Conservation (phyloP, 202 grass and related monocot genomes). For the Miscanthus sacchariflorus region DNA sequence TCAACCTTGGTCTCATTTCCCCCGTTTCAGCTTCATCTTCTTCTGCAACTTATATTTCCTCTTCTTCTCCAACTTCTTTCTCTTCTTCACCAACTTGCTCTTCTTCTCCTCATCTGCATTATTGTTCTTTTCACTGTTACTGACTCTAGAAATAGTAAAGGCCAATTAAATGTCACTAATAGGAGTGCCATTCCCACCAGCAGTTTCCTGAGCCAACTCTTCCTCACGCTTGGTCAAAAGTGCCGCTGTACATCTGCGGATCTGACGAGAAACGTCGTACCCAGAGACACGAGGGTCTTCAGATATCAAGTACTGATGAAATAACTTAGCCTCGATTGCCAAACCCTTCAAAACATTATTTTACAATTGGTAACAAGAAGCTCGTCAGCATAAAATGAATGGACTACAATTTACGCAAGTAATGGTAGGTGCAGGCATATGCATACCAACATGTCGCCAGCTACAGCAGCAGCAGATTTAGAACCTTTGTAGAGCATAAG, state of each 20-base stretch:
- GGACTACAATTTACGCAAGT: no score
- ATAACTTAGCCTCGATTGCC: no score
- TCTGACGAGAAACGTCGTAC: no score
- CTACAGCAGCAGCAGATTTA: neutral
- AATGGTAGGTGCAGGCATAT: neutral
- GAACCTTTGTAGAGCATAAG: neutral
- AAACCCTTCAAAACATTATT: no score
- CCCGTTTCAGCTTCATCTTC: neutral
- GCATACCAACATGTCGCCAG: neutral
- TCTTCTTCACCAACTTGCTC: neutral
- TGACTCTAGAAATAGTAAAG: neutral
- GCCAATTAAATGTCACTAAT: neutral
- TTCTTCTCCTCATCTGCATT: neutral
- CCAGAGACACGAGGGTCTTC: no score
- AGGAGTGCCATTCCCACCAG: neutral
- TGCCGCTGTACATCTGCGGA: no score
- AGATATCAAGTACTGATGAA: no score
- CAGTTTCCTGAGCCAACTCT: neutral
- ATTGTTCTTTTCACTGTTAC: neutral
- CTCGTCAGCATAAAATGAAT: no score
- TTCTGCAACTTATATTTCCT: no score
- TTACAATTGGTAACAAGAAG: no score
- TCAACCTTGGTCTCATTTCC: neutral
- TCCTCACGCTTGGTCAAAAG: no score
- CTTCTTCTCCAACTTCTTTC: neutral